Percentiles rank a stretch among this genome's conserved stretches.
phyloP scores from a whole-genome alignment of 2,329 filamentous ascomycete species.

The Diaporthe ampelina region DNA sequence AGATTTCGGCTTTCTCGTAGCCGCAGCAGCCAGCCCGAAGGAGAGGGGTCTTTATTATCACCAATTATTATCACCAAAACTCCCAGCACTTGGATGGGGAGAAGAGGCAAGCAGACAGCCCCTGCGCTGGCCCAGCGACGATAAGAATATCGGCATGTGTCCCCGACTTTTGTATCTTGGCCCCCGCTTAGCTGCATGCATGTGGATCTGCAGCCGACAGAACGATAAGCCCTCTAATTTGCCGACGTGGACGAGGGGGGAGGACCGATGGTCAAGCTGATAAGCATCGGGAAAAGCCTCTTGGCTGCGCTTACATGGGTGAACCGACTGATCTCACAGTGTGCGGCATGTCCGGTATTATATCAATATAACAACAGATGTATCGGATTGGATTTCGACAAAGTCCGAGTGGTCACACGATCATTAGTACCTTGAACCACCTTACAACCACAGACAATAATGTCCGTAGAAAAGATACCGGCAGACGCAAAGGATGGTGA shows the following conservation, averaged over 20 bases:
- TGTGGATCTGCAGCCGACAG: not conserved
- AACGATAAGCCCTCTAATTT: not conserved
- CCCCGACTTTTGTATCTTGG: not conserved
- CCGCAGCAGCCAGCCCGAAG: not conserved
- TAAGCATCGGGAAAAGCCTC: conserved; percentile 7
- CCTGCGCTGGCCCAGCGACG: not conserved
- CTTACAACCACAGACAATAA: not conserved
- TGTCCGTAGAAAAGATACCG: conserved; percentile 11
- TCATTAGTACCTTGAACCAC: not conserved
- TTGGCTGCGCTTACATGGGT: not conserved
- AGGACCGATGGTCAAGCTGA: not conserved
- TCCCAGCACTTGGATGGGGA: not conserved
- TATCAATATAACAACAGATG: not conserved
- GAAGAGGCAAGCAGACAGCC: not conserved
- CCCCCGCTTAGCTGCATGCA: not conserved
- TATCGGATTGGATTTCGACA: not conserved
- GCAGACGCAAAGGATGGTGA: not conserved
- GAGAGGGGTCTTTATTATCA: not conserved
- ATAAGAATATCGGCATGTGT: conserved; percentile 1
- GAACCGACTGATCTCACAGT: not conserved
- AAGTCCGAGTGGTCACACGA: not conserved
- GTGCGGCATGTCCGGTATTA: not conserved
- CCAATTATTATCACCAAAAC: too few relatives aligned
- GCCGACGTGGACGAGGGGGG: not conserved
- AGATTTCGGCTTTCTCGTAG: not conserved